Conservation (phyloP, 768 basidiomycete species). For the Xerocomellus intermedius region DNA sequence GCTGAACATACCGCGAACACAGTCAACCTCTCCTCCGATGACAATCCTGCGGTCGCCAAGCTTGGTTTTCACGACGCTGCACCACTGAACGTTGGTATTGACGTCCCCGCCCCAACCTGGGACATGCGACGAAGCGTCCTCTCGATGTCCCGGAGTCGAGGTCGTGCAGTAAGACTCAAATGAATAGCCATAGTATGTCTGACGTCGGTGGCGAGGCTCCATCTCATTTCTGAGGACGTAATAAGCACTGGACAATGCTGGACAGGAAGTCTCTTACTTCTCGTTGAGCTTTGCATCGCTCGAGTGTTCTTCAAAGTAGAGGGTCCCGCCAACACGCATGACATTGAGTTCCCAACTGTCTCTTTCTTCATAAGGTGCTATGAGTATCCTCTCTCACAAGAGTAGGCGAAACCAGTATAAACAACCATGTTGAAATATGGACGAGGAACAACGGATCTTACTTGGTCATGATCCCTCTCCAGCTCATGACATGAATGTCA, state of each 20-base stretch:
- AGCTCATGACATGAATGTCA: constrained; percentile 60
- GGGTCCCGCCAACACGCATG: constrained; percentile 66
- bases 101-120: constrained; percentile 77
- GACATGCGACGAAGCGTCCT: constrained; percentile 25
- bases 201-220: constrained; percentile 58
- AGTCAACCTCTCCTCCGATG: constrained; percentile 91
- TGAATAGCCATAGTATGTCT: constrained; percentile 82
- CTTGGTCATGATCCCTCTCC: constrained; percentile 88
- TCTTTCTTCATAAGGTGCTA: constrained; percentile 77
- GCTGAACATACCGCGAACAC: constrained; percentile 60
- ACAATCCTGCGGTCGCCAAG: constrained; percentile 68
- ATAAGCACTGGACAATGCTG: neutral
- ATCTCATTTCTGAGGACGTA: constrained; percentile 53
- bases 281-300: constrained; percentile 56
- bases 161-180: constrained; percentile 87
- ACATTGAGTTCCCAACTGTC: constrained; percentile 83
- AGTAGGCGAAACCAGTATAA: constrained; percentile 18
- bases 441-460: constrained; percentile 34
- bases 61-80: constrained; percentile 83
- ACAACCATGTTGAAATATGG: neutral
- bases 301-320: constrained; percentile 75
- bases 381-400: constrained; percentile 65
- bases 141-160: constrained; percentile 26
- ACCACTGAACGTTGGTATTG: constrained; percentile 89
- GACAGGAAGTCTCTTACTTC: constrained; percentile 48